Conservation (phyloP, 2,329 filamentous ascomycete species). For the Aspergillus quadrilineatus region DNA sequence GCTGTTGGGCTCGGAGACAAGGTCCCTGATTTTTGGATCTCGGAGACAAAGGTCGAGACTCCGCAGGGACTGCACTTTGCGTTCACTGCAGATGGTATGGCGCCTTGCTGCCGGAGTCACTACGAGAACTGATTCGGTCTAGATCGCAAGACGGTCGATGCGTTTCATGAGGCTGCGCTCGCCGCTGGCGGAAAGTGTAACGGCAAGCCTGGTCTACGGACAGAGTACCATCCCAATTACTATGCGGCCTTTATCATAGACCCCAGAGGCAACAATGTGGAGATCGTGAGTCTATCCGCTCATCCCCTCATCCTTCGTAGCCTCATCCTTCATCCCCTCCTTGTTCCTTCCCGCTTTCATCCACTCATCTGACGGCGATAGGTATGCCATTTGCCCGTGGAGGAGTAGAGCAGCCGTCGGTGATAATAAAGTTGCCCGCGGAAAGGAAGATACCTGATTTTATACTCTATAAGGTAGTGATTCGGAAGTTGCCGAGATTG, state of each 20-base stretch:
- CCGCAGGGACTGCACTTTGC: constrained; percentile 24
- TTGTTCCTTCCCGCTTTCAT: too few species aligned
- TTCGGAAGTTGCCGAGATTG: too few species aligned
- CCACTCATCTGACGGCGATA: not conserved
- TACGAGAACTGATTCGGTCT: not conserved
- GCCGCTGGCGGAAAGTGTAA: constrained; percentile 50
- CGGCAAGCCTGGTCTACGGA: constrained; percentile 48
- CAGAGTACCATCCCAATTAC: constrained; percentile 49
- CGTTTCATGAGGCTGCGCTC: constrained; percentile 47
- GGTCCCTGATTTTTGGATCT: constrained; percentile 34
- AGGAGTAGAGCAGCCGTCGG: not conserved
- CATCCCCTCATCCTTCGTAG: too few species aligned
- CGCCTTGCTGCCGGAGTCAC: not conserved
- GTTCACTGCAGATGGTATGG: constrained; percentile 26
- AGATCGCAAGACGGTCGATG: constrained; percentile 47
- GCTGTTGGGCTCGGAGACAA: constrained; percentile 30
- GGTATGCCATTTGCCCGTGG: constrained; percentile 7
- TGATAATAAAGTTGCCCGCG: too few species aligned
- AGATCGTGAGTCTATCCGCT: constrained; percentile 30
- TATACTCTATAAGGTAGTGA: too few species aligned
- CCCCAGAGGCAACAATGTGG: constrained; percentile 55
- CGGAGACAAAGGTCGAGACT: constrained; percentile 9
- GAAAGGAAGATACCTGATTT: too few species aligned
- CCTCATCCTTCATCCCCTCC: too few species aligned
- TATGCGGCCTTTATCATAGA: constrained; percentile 55